These are phyloP conservation scores for Leccinum aurantiacum DNA, from an alignment of 768 basidiomycete genomes.

Conservation along the genomic window DNA sequence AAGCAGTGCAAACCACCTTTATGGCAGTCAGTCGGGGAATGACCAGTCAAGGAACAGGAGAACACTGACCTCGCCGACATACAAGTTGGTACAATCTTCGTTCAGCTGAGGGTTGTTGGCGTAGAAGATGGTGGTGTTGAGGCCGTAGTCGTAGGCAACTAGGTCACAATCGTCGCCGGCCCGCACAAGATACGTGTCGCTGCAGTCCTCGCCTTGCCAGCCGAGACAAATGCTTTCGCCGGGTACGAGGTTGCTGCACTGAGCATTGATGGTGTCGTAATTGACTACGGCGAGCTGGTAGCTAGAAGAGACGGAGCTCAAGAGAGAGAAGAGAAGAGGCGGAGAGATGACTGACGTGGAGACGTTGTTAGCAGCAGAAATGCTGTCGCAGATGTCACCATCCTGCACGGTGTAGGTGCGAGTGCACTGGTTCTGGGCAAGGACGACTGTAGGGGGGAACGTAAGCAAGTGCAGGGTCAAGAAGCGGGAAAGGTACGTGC, in stretches of 20 bases:
- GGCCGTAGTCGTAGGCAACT: constrained; percentile 38
- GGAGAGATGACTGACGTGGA: constrained; percentile 52
- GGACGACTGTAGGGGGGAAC: constrained; percentile 16
- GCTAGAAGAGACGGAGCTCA: constrained; percentile 34
- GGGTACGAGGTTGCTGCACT: constrained; percentile 59
- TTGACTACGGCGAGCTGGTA: constrained; percentile 76
- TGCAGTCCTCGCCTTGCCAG: constrained; percentile 57
- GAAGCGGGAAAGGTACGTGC: constrained; percentile 29
- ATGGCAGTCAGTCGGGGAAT: not conserved
- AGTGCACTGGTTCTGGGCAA: constrained; percentile 42
- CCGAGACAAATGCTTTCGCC: constrained; percentile 63
- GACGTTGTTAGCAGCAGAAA: constrained; percentile 60
- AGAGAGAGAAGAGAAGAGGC: not conserved
- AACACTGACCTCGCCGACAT: constrained; percentile 66
- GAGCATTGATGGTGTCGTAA: constrained; percentile 43
- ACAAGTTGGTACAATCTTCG: constrained; percentile 59
- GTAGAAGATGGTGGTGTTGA: constrained; percentile 56
- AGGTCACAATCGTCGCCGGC: constrained; percentile 58
- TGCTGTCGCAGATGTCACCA: constrained; percentile 70
- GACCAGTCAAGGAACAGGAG: not conserved
- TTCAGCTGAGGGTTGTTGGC: constrained; percentile 77
- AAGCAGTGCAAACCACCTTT: constrained; percentile 56
- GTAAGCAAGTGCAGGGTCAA: constrained; percentile 8
- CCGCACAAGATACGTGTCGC: constrained; percentile 54
- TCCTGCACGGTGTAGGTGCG: constrained; percentile 59